These are phyloP conservation scores for Chlamydomonas sp. DNA, from an alignment of 139 green algal genomes.

Conservation along the genomic window DNA sequence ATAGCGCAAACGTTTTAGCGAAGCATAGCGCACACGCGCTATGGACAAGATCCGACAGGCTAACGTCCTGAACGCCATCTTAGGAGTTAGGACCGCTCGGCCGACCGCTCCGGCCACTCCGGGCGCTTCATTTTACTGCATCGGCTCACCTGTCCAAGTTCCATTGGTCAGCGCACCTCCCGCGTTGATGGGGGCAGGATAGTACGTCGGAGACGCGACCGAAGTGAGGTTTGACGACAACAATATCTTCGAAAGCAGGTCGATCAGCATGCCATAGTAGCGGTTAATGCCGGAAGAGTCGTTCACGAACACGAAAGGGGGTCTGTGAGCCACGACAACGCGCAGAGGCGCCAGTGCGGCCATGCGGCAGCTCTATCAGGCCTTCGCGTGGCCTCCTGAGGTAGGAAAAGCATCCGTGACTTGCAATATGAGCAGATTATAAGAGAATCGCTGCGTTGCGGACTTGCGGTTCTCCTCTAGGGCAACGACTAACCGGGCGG, in stretches of 20 bases:
- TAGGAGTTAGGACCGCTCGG: neutral
- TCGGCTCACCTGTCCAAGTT: neutral
- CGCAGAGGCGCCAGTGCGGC: neutral
- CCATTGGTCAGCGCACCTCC: neutral
- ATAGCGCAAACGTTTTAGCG: no score
- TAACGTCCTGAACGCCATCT: neutral
- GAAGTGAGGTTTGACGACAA: neutral
- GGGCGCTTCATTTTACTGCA: no score
- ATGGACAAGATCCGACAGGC: neutral
- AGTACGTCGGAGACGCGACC: neutral
- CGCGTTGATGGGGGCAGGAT: neutral
- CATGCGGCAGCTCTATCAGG: no score
- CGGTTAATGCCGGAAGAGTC: neutral
- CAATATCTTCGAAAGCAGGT: constrained; percentile 6
- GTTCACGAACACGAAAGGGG: constrained; percentile 3
- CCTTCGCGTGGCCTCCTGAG: no score
- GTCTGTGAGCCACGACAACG: constrained; percentile 18
- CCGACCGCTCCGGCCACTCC: no score
- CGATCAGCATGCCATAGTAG: constrained; percentile 1
- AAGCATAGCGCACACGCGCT: no score
- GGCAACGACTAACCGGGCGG: no score
- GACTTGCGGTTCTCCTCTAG: no score
- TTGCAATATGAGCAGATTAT: no score
- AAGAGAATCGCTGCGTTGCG: no score
- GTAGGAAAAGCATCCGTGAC: no score